Conservation (phyloP, 2,329 filamentous ascomycete species). For the Chaetomiaceae sp. region DNA sequence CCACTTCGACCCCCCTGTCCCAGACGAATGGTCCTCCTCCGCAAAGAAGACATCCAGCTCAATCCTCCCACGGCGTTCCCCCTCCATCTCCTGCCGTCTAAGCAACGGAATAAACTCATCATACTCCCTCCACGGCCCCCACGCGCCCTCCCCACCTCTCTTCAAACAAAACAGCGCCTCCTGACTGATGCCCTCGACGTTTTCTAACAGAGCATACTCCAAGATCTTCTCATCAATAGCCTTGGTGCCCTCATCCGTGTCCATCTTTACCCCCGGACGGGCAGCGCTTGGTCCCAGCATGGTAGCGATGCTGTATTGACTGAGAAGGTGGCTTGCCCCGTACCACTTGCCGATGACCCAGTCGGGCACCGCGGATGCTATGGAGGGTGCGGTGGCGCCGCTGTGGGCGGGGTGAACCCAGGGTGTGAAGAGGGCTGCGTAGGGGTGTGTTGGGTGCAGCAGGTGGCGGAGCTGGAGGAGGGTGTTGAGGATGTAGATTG, state of each 20-base stretch:
- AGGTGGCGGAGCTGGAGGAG: not conserved
- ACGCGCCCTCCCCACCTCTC: not conserved
- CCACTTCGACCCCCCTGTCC: not conserved
- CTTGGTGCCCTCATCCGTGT: not conserved
- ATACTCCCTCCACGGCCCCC: not conserved
- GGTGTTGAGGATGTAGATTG: not conserved
- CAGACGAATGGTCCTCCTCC: not conserved
- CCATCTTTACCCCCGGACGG: not conserved
- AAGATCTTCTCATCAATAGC: constrained; percentile 1
- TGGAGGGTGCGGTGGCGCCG: not conserved
- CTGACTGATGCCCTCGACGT: not conserved
- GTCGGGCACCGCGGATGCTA: not conserved
- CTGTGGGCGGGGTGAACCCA: not conserved
- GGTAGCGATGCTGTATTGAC: not conserved
- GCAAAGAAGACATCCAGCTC: not conserved
- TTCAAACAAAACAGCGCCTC: constrained; percentile 2
- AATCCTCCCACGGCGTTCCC: not conserved
- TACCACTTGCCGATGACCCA: not conserved
- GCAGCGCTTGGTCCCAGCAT: not conserved
- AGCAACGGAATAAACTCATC: not conserved
- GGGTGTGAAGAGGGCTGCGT: not conserved
- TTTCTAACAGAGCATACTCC: not conserved
- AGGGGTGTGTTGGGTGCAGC: not conserved
- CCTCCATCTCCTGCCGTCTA: not conserved
- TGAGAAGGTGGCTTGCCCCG: not conserved